phyloP scores from a whole-genome alignment of 768 basidiomycete species.

The Boletus vermiculosoides region DNA sequence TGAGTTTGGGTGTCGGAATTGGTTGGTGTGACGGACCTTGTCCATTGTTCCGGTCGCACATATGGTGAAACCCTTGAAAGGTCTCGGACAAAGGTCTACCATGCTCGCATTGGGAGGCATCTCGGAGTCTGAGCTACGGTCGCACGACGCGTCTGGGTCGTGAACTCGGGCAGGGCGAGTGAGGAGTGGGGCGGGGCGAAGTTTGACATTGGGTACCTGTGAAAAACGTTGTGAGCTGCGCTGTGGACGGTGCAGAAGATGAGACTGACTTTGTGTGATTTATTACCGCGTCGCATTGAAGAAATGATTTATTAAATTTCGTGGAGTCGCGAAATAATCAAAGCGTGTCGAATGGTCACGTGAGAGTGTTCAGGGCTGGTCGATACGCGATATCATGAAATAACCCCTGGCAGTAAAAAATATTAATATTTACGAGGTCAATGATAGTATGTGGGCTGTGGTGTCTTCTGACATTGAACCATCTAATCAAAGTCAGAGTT shows the following conservation, averaged over 20 bases:
- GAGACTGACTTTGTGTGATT: constrained; percentile 56
- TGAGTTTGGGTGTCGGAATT: constrained; percentile 5
- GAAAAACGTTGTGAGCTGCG: neutral
- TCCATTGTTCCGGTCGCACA: constrained; percentile 79
- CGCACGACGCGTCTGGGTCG: constrained; percentile 29
- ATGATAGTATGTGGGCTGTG: no score
- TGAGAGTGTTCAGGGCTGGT: constrained; percentile 21
- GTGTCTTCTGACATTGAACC: no score
- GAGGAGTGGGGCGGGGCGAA: constrained; percentile 58
- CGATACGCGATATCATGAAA: constrained; percentile 15
- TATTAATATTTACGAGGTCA: neutral
- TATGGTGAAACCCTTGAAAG: constrained; percentile 61
- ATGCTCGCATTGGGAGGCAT: constrained; percentile 43
- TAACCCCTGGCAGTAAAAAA: neutral
- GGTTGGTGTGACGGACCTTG: constrained; percentile 52
- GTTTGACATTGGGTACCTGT: constrained; percentile 81
- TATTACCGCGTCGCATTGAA: constrained; percentile 55
- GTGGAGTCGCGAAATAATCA: neutral
- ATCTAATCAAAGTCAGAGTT: neutral
- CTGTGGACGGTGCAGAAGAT: neutral
- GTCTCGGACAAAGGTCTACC: constrained; percentile 57
- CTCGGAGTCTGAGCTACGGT: constrained; percentile 52
- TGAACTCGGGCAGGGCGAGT: constrained; percentile 14
- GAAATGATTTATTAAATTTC: constrained; percentile 4
- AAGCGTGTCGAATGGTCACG: neutral